These are phyloP conservation scores for Esteya vermicola DNA, from an alignment of 2,329 filamentous ascomycete species.

Conservation along the genomic window DNA sequence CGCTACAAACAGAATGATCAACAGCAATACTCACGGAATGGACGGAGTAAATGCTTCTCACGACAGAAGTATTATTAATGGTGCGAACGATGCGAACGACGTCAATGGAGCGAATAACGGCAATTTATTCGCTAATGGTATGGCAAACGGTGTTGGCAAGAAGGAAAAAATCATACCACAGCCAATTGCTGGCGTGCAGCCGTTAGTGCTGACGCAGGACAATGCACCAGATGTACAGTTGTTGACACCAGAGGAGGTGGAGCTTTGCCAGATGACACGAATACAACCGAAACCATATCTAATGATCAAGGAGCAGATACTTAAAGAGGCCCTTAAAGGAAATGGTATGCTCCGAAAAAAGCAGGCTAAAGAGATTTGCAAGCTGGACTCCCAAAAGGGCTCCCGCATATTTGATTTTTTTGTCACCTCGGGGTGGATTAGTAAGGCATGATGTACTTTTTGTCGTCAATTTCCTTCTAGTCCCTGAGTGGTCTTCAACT, in stretches of 20 bases:
- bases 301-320: constrained; percentile 83
- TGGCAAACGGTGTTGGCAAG: constrained; percentile 17
- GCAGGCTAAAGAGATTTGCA: constrained; percentile 72
- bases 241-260: constrained; percentile 67
- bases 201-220: constrained; percentile 58
- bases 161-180: constrained; percentile 39
- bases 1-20: too few species aligned
- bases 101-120: neutral
- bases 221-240: constrained; percentile 74
- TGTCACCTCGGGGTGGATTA: constrained; percentile 83
- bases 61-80: constrained; percentile 26
- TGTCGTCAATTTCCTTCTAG: too few species aligned
- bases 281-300: constrained; percentile 90
- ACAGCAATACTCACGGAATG: too few species aligned
- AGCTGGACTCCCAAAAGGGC: constrained; percentile 73
- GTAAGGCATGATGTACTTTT: constrained; percentile 65
- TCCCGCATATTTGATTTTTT: constrained; percentile 89
- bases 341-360: constrained; percentile 90
- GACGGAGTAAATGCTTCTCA: too few species aligned
- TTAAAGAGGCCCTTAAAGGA: constrained; percentile 79
- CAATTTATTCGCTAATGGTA: constrained; percentile 32
- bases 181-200: constrained; percentile 45
- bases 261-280: constrained; percentile 71
- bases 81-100: constrained; percentile 10
- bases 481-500: too few species aligned